Evolutionary conservation across 352 stramenopile genomes (phyloP).

Genomic region (Albugo laibachii): DNA sequence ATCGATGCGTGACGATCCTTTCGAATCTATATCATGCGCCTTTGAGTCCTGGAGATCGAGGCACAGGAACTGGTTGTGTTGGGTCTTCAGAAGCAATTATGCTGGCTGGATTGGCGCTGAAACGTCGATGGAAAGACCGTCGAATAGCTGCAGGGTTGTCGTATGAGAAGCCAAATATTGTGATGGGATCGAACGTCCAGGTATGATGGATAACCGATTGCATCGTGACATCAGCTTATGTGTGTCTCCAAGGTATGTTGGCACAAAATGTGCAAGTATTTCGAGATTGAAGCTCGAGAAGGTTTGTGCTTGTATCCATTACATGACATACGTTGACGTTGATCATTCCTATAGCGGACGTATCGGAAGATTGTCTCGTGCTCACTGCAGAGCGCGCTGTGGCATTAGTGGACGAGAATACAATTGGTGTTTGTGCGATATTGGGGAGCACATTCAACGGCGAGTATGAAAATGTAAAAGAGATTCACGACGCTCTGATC

Average conservation of each 20-base stretch:
- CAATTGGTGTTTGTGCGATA: slow-evolving; percentile 22
- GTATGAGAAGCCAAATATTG: slow-evolving; percentile 17
- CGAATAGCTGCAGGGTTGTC: slow-evolving; percentile 10
- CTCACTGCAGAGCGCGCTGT: slow-evolving; percentile 15
- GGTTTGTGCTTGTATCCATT: neutral
- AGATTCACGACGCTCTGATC: slow-evolving; percentile 15
- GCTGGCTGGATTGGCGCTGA: slow-evolving; percentile 16
- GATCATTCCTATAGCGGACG: neutral
- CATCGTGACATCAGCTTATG: slow-evolving; percentile 7
- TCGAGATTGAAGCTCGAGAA: slow-evolving; percentile 22
- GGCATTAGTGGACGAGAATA: slow-evolving; percentile 23
- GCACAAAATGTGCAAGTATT: slow-evolving; percentile 30
- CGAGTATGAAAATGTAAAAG: slow-evolving; percentile 22
- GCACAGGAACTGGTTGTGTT: slow-evolving; percentile 13
- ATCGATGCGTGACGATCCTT: slow-evolving; percentile 22
- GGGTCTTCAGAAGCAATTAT: slow-evolving; percentile 24
- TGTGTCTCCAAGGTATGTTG: neutral
- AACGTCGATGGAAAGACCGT: slow-evolving; percentile 19
- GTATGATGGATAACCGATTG: neutral
- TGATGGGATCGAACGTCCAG: slow-evolving; percentile 19
- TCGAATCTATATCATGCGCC: slow-evolving; percentile 19
- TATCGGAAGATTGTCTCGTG: slow-evolving; percentile 12
- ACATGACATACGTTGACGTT: neutral
- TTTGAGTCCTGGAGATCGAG: slow-evolving; percentile 4
- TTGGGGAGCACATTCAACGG: slow-evolving; percentile 27